Base-by-base conservation (phyloP, 345 rosid species). In the Boechera stricta region DNA sequence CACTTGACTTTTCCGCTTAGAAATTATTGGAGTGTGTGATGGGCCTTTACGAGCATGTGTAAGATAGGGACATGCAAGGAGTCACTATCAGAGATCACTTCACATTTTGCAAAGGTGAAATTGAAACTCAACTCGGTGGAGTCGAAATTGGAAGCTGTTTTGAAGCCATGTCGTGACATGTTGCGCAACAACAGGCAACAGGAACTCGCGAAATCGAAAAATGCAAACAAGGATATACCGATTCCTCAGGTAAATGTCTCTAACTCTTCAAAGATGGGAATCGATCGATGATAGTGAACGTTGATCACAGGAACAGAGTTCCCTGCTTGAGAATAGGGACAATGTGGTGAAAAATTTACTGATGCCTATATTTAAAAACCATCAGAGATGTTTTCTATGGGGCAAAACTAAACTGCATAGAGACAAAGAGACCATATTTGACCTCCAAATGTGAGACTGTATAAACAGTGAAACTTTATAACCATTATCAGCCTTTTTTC, bases 401-500 rank as follows among this genome's bases (percentile, higher is more conserved):
- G 44, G 44, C 12, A 28, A 39, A 39, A 39, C 12, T 39, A 10
- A 39, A 39, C 44, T 39, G 44, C 44, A 39, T 11, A 39, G 44
- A 39, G 42, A 39, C 44, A 39, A 39, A 39, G 11, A 36, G 41
- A 62, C 32, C 69, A 11, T 38, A 53, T 15, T 32, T 35, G 58
- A 36, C 29, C 29, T 28, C 9, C 41, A 7, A 7, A 7, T 36
- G 8, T 36, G 44, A 36, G 39, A 36, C 2, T 36, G 39, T 36
- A 7, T 7, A 36, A 36, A 36, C 39, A 7, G 39, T 36, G 44
- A 39, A 39, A 39, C 4, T 39, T 39, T 10, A 11, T 11, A 39
- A 39, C 44, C 44, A 39, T 39, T 39, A 39, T 39, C 44, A 31
- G 29, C 29, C 29, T 8, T 44, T 77, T 76, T 64, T 55, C 61